These are phyloP conservation scores for Capsicum rhomboideum DNA, from an alignment of 257 asterid genomes.

Conservation along the genomic window DNA sequence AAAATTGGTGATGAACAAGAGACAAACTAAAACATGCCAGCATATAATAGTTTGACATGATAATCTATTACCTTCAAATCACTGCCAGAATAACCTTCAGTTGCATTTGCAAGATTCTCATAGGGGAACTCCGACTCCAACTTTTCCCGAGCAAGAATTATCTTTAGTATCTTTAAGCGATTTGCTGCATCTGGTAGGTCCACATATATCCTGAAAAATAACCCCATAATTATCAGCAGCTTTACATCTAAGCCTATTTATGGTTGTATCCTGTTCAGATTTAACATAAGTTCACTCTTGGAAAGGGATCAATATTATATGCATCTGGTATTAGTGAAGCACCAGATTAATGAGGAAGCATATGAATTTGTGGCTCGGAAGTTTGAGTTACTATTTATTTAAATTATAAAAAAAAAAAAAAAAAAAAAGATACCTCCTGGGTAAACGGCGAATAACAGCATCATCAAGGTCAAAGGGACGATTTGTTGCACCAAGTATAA, in stretches of 20 bases:
- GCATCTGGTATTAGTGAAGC: background rate
- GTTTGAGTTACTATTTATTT: background rate
- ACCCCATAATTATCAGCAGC: conserved; percentile 11
- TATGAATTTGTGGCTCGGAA: background rate
- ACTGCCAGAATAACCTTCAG: conserved; percentile 98
- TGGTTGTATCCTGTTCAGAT: background rate
- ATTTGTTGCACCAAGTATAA: conserved; percentile 97
- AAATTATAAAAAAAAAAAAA: no score
- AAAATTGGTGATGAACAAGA: background rate
- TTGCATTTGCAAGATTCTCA: conserved; percentile 82
- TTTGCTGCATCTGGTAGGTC: conserved; percentile 94
- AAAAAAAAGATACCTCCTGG: conserved; percentile 58
- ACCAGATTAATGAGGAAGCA: background rate
- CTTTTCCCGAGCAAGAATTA: conserved; percentile 75
- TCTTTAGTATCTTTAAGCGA: conserved; percentile 79
- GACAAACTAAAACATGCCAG: background rate
- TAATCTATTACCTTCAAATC: conserved; percentile 75
- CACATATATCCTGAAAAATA: conserved; percentile 66
- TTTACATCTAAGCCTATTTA: background rate
- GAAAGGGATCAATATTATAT: background rate
- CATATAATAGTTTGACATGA: background rate
- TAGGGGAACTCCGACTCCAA: conserved; percentile 55
- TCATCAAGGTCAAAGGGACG: conserved; percentile 99
- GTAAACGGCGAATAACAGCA: conserved; percentile 98
- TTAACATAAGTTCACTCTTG: background rate